A percentile compares a stretch with the other conserved stretches of the same genome.
These are phyloP conservation scores for Aquanectria penicillioides DNA, from an alignment of 2,329 filamentous ascomycete species.

Conservation along the genomic window DNA sequence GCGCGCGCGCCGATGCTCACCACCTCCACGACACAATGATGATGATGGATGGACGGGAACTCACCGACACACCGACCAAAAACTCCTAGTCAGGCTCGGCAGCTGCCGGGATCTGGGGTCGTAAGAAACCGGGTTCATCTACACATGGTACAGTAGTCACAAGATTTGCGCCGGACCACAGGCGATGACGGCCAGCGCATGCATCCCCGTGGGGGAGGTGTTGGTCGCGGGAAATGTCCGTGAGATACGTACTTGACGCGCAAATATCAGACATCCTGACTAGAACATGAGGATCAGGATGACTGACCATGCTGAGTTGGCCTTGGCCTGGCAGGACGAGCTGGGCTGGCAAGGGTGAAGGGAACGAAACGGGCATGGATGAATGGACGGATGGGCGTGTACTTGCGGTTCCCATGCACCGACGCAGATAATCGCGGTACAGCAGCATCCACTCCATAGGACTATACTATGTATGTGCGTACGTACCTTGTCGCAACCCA, in stretches of 20 bases:
- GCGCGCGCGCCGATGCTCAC: not conserved
- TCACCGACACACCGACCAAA: conserved; percentile 31
- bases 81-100: conserved; percentile 9
- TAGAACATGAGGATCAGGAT: conserved; percentile 2
- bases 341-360: conserved; percentile 21
- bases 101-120: conserved; percentile 23
- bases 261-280: conserved; percentile 3
- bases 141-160: conserved; percentile 24
- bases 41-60: no score
- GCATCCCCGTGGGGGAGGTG: conserved; percentile 14
- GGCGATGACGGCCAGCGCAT: conserved; percentile 10
- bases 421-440: conserved; percentile 22
- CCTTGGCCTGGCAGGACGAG: no score
- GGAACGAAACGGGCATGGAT: conserved; percentile 16
- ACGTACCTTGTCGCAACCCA: conserved; percentile 16
- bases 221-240: not conserved
- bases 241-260: conserved; percentile 5
- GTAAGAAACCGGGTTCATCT: conserved; percentile 36
- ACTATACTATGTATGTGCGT: no score
- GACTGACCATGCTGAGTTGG: no score
- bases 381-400: conserved; percentile 20
- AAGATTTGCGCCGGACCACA: no score
- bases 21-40: conserved; percentile 1
- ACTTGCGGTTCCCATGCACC: conserved; percentile 28
- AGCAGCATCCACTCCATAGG: conserved; percentile 1